Conservation (phyloP, 345 rosid genomes). For the Syzygium oleosum region DNA sequence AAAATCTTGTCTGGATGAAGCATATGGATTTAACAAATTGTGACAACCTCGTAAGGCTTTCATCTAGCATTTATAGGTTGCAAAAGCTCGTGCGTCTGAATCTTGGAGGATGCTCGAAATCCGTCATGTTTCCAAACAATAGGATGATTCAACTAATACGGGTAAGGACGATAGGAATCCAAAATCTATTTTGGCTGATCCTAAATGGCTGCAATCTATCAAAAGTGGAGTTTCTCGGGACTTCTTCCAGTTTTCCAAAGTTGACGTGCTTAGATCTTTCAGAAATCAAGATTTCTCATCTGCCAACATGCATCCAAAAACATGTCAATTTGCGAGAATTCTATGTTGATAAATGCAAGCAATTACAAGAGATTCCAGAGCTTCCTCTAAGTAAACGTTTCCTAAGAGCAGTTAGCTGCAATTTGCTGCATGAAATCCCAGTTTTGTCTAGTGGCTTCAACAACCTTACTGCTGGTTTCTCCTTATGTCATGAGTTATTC, state of each 20-base stretch:
- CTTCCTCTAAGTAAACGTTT: too few species aligned
- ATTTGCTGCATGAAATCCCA: too few species aligned
- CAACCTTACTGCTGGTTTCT: too few species aligned
- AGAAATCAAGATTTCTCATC: neutral
- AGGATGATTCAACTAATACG: neutral
- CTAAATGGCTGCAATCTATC: neutral
- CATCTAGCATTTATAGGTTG: neutral
- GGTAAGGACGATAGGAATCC: too few species aligned
- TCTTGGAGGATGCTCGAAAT: neutral
- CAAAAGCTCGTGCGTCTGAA: neutral
- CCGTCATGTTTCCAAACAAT: neutral
- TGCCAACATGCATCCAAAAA: neutral
- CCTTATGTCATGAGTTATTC: too few species aligned
- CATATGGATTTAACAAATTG: neutral
- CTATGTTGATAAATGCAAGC: neutral
- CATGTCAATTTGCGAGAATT: neutral
- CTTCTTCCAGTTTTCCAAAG: neutral
- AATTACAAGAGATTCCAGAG: neutral
- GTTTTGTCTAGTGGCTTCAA: too few species aligned
- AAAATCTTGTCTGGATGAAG: neutral
- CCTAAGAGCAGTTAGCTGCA: too few species aligned
- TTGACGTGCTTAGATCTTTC: neutral
- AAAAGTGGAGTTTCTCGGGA: neutral
- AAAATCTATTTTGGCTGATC: too few species aligned
- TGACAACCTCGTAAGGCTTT: neutral